Conservation (phyloP, 2,329 filamentous ascomycete genomes). For the Fusarium odoratissimum region DNA sequence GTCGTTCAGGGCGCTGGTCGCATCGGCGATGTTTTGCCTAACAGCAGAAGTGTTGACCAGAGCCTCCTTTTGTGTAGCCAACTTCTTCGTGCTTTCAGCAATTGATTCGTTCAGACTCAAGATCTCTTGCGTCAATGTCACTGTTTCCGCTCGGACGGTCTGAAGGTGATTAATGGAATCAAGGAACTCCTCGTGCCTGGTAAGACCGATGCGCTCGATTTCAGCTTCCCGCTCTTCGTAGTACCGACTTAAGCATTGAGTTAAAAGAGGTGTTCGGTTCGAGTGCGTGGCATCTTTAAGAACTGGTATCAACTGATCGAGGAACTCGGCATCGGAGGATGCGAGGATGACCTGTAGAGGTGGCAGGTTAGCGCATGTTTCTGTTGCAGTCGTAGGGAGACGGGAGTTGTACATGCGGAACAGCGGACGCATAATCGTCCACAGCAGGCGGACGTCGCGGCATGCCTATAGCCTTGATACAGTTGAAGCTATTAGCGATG, state of each 20-base stretch:
- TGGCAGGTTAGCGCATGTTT: slow-evolving; percentile 17
- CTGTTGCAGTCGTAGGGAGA: slow-evolving; percentile 14
- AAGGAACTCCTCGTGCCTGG: slow-evolving; percentile 97
- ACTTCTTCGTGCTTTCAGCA: slow-evolving; percentile 91
- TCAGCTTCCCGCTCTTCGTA: slow-evolving; percentile 88
- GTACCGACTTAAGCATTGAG: slow-evolving; percentile 78
- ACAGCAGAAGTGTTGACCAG: slow-evolving; percentile 92
- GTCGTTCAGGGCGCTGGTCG: slow-evolving; percentile 86
- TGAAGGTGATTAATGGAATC: slow-evolving; percentile 95
- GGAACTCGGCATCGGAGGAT: slow-evolving; percentile 90
- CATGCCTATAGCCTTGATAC: slow-evolving; percentile 49
- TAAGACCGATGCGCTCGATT: slow-evolving; percentile 93
- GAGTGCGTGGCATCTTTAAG: slow-evolving; percentile 88
- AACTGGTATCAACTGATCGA: slow-evolving; percentile 94
- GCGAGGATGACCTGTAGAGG: slow-evolving; percentile 84
- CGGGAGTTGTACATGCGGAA: slow-evolving; percentile 55
- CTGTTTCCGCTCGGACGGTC: slow-evolving; percentile 88
- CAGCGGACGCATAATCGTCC: slow-evolving; percentile 60
- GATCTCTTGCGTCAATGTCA: slow-evolving; percentile 89
- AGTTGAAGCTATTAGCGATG: slow-evolving; percentile 17
- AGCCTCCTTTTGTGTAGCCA: slow-evolving; percentile 93
- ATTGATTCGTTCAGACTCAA: slow-evolving; percentile 94
- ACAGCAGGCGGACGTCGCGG: slow-evolving; percentile 58
- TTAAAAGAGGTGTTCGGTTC: slow-evolving; percentile 77
- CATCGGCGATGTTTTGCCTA: slow-evolving; percentile 95